Conservation (phyloP, 2,329 filamentous ascomycete genomes). For the Pseudogymnoascus sp. region DNA sequence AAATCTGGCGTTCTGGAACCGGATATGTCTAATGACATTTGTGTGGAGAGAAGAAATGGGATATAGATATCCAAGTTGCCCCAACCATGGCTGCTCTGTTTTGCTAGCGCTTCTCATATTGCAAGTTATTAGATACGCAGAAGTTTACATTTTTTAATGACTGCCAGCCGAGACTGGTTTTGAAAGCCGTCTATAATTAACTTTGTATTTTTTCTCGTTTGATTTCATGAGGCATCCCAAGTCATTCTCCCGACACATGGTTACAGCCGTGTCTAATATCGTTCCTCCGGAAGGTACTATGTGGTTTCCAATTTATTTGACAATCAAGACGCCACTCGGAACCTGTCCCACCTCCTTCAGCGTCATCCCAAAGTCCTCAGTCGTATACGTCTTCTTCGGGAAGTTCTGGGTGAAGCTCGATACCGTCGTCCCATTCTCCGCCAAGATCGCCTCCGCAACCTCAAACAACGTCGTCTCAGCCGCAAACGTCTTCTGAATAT, state of each 20-base stretch:
- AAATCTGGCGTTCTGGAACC: not conserved
- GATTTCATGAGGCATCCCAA: slow-evolving; percentile 1
- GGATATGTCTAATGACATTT: not conserved
- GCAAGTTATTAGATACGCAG: not conserved
- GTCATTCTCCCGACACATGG: not conserved
- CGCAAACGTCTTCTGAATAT: slow-evolving; percentile 77
- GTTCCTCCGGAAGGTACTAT: not conserved
- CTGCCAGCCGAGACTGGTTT: not conserved
- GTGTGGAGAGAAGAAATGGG: not conserved
- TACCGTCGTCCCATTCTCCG: slow-evolving; percentile 63
- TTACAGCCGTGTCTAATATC: not conserved
- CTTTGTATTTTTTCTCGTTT: slow-evolving; percentile 1
- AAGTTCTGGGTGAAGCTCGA: slow-evolving; percentile 78
- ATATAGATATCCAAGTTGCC: not conserved
- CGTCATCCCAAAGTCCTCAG: slow-evolving; percentile 75
- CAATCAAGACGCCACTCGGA: slow-evolving; percentile 82
- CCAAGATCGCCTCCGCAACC: slow-evolving; percentile 63
- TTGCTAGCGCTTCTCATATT: slow-evolving; percentile 4
- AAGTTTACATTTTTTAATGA: not conserved
- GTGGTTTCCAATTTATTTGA: slow-evolving; percentile 39
- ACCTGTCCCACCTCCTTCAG: slow-evolving; percentile 86
- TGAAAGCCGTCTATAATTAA: not conserved
- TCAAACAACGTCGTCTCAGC: slow-evolving; percentile 91
- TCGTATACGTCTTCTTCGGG: slow-evolving; percentile 69
- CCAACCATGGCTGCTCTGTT: not conserved